phyloP scores from a whole-genome alignment of 306 rosid genomes.

The Hippophae rhamnoides region DNA sequence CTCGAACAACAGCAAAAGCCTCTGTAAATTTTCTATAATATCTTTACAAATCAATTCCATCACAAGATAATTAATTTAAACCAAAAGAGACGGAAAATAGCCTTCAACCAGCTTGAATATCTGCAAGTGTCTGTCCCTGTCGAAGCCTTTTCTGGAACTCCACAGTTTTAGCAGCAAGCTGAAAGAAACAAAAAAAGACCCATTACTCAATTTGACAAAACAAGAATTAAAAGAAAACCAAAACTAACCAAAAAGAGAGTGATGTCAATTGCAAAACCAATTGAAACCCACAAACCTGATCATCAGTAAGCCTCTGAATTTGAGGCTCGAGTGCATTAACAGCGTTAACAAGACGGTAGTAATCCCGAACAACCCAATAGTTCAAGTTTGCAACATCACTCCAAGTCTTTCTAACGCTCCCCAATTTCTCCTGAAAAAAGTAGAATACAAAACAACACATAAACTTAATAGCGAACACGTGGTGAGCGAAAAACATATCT shows the following conservation, averaged over 20 bases:
- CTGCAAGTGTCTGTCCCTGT: constrained; percentile 67
- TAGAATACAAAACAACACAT: not conserved
- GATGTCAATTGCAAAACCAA: not conserved
- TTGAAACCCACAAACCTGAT: constrained; percentile 32
- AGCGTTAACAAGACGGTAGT: constrained; percentile 61
- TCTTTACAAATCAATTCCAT: not conserved
- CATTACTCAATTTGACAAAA: constrained; percentile 5
- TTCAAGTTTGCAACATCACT: constrained; percentile 59
- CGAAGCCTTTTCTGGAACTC: constrained; percentile 63
- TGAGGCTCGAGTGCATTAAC: constrained; percentile 65
- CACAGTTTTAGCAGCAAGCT: constrained; percentile 59
- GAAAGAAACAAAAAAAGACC: not conserved
- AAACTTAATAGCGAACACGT: constrained; percentile 23
- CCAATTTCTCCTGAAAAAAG: constrained; percentile 49
- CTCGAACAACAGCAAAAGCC: constrained; percentile 96
- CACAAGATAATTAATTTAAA: not conserved
- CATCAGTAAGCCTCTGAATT: constrained; percentile 52
- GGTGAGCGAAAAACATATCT: constrained; percentile 3
- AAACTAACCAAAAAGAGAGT: not conserved
- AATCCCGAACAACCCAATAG: constrained; percentile 79
- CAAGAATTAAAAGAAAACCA: not conserved
- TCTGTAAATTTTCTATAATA: constrained; percentile 33
- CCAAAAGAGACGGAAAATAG: not conserved
- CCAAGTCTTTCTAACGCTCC: constrained; percentile 40
- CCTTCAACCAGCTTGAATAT: constrained; percentile 75